phyloP scores from a whole-genome alignment of 805 yeast genomes.

The Tetrapisispora phaffii region DNA sequence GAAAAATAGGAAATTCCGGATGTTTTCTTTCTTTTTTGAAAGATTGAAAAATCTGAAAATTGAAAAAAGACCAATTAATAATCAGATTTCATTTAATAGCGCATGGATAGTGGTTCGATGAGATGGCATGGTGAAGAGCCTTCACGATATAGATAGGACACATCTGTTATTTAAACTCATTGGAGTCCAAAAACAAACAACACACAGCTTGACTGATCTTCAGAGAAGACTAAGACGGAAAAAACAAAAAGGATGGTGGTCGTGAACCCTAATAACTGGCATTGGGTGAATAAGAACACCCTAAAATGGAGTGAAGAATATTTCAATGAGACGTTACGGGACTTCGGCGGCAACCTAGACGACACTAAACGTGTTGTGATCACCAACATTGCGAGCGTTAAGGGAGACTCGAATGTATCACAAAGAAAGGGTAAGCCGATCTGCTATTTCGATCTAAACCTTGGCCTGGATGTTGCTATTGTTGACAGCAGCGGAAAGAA shows the following conservation, averaged over 20 bases:
- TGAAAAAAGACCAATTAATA: neutral
- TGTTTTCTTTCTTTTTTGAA: neutral
- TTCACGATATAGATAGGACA: too few species aligned
- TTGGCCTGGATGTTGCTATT: constrained; percentile 40
- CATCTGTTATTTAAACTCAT: neutral
- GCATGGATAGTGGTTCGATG: too few species aligned
- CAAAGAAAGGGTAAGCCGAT: constrained; percentile 76
- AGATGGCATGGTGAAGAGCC: too few species aligned
- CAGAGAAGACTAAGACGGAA: neutral
- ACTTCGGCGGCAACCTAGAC: constrained; percentile 12
- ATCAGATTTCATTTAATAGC: neutral
- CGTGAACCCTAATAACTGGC: constrained; percentile 68
- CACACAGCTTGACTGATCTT: too few species aligned
- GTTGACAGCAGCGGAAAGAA: constrained; percentile 7
- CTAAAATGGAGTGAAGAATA: constrained; percentile 53
- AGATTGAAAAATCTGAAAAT: neutral
- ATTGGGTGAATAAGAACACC: constrained; percentile 64
- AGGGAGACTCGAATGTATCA: constrained; percentile 75
- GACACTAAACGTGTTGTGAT: constrained; percentile 20
- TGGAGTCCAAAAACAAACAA: too few species aligned
- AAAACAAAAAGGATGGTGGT: constrained; percentile 41
- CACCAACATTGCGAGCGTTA: constrained; percentile 34
- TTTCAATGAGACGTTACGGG: constrained; percentile 32
- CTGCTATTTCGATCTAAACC: constrained; percentile 59
- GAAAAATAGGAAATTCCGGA: too few species aligned